Base-by-base conservation (phyloP, 139 green algal species). In the Chara braunii region DNA sequence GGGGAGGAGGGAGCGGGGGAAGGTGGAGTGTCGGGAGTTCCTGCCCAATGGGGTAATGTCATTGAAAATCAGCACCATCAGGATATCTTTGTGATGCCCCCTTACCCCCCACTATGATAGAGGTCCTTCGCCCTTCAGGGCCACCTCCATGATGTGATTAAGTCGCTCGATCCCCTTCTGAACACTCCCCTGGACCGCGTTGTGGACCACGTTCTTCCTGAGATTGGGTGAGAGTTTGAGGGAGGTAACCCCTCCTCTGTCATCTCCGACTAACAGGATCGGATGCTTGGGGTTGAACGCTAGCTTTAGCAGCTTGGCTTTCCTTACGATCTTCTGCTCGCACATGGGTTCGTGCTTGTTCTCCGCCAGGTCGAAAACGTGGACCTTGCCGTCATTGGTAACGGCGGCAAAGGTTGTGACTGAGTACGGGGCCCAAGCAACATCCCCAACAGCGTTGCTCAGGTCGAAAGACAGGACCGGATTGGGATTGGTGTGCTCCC, bases 161-260 rank as follows among this genome's bases (percentile, higher is more conserved):
- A 89, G 73, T 76, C 84, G 84, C 2, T 70, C 71, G 8, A 59
- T 29, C 54, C 87, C 79, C 14, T 77, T 50, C 35, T 86, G 70
- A 34, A 83, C 70, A 12, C 52, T 3, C 11, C 37, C 78, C 23
- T 69, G 65, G 48, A 73, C 75, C 43, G 83, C 61, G 5, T 52
- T 4, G 22, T 75, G 64, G 51, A 23, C 33, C 37, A 22, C 32
- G 31, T 45, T 50, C 43, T 78, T 82, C 2, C 88, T 78, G 71
- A 97, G 75, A 81, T 96, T 97, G 43, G 89, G 89, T 4, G 83
- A 91, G 55, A 95, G 82, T 80, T 97, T 97, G 28, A 97, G 72
- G 14, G 43, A 79, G 1, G 77, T 87, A 3, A 95, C 84, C 37
- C 70, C 80, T 28, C 90, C 90, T 51, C 83, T 80, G 64, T 91